These are phyloP conservation scores for Lanmaoa pseudosensibilis DNA, from an alignment of 768 basidiomycete species.

Conservation along the genomic window DNA sequence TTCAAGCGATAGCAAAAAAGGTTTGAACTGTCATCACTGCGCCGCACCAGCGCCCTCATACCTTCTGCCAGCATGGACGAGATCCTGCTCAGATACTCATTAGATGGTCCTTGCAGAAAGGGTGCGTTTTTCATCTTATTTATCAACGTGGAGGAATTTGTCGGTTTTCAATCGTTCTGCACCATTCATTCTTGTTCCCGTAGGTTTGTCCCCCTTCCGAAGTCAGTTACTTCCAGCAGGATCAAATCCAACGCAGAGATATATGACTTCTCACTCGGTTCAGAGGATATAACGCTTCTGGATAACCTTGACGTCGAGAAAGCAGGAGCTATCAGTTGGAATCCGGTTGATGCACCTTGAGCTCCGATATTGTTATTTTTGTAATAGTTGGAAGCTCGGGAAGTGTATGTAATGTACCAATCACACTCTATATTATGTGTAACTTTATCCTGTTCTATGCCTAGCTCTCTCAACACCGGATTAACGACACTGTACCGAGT, in stretches of 20 bases:
- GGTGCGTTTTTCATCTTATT: constrained; percentile 44
- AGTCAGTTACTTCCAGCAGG: constrained; percentile 68
- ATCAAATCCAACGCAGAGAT: constrained; percentile 73
- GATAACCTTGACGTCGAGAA: constrained; percentile 73
- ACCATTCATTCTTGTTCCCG: not conserved
- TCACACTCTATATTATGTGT: too few species aligned
- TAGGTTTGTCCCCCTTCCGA: constrained; percentile 82
- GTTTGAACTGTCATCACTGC: constrained; percentile 35
- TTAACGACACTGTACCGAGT: not conserved
- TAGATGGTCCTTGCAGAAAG: constrained; percentile 87
- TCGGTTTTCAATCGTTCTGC: not conserved
- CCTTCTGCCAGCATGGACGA: constrained; percentile 46
- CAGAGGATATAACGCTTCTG: constrained; percentile 63
- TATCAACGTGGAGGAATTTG: not conserved
- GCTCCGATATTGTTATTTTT: constrained; percentile 14
- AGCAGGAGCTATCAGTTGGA: constrained; percentile 78
- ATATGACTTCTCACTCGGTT: constrained; percentile 69
- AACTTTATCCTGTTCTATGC: not conserved
- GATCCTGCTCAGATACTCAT: constrained; percentile 79
- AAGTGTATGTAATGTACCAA: not conserved
- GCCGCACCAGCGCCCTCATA: constrained; percentile 9
- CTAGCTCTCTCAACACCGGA: not conserved
- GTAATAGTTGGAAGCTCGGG: not conserved
- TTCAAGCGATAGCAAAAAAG: constrained; percentile 58
- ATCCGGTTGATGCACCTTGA: constrained; percentile 61